Base-by-base conservation (phyloP, 441 rosid species). In the Erysimum cheiri region DNA sequence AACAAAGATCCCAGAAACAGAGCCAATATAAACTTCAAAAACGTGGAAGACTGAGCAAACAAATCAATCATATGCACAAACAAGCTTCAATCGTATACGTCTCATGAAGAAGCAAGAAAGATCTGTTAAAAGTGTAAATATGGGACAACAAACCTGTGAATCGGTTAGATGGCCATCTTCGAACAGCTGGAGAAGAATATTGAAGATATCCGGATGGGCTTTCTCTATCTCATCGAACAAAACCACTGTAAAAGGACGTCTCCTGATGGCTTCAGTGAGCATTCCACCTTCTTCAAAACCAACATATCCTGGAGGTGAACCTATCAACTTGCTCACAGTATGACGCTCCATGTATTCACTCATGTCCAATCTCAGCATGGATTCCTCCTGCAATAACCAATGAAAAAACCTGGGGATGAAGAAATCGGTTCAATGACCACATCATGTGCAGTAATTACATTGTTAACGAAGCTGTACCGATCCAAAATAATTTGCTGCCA, bases 321-420 rank as follows among this genome's bases (percentile, higher is more conserved):
- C 95, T 52, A 88, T 84, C 74, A 88, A 71, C 77, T 88, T 88
- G 80, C 95, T 88, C 58, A 88, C 90, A 10, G 92, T 81, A 70
- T 88, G 92, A 48, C 92, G 85, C 85, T 88, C 95, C 95, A 88
- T 88, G 69, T 84, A 88, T 76, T 88, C 95, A 56, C 95, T 88
- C 95, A 88, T 88, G 83, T 88, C 95, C 79, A 88, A 64, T 78
- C 95, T 83, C 71, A 88, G 77, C 90, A 87, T 84, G 29, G 92
- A 84, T 52, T 81, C 82, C 77, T 95, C 99, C 99, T 95, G 83
- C 54, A 75, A 50, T 48, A 61, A 65, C 32, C 50, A 64, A 59
- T 73, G 4, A 15, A 70, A 60, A 75, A 62, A 75, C 36, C 53
- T 13, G 29, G 12, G 31, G 50, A 53, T 77, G 54, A 66, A 53